Evolutionary conservation across 2,329 filamentous ascomycete genomes (phyloP).

Genomic region (Bimuria novae-zelandiae): DNA sequence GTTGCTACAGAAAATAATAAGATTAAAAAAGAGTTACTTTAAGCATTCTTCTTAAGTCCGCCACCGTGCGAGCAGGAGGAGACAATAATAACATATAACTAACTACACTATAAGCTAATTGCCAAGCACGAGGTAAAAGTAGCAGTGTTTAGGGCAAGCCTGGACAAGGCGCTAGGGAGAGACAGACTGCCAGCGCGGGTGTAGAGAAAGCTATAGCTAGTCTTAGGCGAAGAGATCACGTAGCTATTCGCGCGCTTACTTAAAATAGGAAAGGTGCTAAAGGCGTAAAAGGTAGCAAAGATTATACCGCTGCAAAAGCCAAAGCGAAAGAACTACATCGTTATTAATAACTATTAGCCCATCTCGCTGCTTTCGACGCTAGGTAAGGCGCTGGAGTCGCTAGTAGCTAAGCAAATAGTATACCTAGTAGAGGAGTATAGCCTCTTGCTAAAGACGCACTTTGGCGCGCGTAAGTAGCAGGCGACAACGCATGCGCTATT

Average conservation of each 20-base stretch:
- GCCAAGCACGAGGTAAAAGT: constrained; percentile 18
- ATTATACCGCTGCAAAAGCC: too few species aligned
- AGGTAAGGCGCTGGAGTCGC: constrained; percentile 25
- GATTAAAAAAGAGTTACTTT: constrained; percentile 18
- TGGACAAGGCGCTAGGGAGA: constrained; percentile 16
- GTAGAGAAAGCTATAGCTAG: constrained; percentile 27
- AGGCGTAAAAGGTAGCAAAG: too few species aligned
- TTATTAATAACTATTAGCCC: constrained; percentile 31
- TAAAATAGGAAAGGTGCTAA: constrained; percentile 20
- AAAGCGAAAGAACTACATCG: too few species aligned
- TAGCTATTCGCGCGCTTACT: constrained; percentile 22
- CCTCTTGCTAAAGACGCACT: constrained; percentile 44
- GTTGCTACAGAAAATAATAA: constrained; percentile 16
- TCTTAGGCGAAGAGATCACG: constrained; percentile 22
- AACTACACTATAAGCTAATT: constrained; percentile 18
- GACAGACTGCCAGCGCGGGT: constrained; percentile 18
- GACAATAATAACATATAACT: constrained; percentile 11
- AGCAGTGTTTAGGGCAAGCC: constrained; percentile 17
- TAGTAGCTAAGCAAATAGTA: constrained; percentile 32
- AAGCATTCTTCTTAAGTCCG: constrained; percentile 18
- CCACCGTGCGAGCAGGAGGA: constrained; percentile 17
- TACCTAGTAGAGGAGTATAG: constrained; percentile 30
- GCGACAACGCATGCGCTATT: constrained; percentile 42
- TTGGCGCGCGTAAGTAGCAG: constrained; percentile 43
- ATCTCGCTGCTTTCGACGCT: constrained; percentile 34